Conservation (phyloP, 805 yeast genomes). For the Sugiyamaella qingdaonensis region DNA sequence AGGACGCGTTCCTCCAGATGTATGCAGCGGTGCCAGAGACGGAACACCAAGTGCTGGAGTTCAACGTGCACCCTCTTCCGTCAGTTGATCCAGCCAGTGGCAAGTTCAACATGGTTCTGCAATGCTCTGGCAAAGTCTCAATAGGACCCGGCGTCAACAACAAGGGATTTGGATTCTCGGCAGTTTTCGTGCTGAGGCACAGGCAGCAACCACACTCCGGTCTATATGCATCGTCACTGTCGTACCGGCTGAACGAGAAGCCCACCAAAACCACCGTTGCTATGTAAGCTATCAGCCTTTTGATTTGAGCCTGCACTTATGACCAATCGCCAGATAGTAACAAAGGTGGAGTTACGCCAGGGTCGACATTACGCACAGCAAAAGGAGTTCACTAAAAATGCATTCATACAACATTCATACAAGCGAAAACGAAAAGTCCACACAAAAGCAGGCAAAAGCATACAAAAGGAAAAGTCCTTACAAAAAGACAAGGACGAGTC, state of each 20-base stretch:
- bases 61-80: constrained; percentile 38
- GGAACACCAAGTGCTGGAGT: constrained; percentile 32
- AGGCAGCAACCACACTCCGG: constrained; percentile 21
- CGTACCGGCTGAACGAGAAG: constrained; percentile 34
- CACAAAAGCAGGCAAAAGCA: no score
- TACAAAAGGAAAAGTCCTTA: no score
- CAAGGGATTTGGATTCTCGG: constrained; percentile 31
- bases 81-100: constrained; percentile 40
- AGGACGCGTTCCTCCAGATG: constrained; percentile 34
- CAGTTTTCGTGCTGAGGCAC: constrained; percentile 24
- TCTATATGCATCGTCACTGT: constrained; percentile 25
- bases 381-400: no score
- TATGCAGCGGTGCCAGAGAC: constrained; percentile 34
- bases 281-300: background rate
- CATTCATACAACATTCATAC: no score
- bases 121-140: constrained; percentile 33
- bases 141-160: constrained; percentile 31
- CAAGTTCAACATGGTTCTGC: constrained; percentile 40
- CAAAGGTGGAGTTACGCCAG: no score
- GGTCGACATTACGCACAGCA: no score
- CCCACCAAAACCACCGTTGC: constrained; percentile 29
- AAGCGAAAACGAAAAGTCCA: no score
- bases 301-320: no score
- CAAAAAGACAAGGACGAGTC: no score
- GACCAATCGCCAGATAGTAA: no score